Evolutionary conservation across 805 yeast species (phyloP).

Genomic region (Saturnispora sekii): DNA sequence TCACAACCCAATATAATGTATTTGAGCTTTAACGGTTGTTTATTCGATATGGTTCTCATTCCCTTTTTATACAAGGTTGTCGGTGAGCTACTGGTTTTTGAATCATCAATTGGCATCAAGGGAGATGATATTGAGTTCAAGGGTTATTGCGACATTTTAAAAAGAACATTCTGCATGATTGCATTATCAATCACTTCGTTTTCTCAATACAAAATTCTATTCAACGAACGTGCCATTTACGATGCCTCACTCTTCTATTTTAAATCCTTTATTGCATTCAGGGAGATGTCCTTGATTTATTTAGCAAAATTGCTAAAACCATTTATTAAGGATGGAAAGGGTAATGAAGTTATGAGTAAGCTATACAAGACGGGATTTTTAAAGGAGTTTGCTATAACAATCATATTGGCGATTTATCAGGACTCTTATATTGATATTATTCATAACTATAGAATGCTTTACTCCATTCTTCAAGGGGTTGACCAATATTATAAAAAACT

Average conservation of each 20-base stretch:
- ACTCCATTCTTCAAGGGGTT: constrained; percentile 19
- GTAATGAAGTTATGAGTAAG: constrained; percentile 11
- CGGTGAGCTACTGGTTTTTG: constrained; percentile 18
- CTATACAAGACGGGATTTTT: constrained; percentile 18
- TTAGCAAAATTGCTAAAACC: constrained; percentile 16
- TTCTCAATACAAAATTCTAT: constrained; percentile 18
- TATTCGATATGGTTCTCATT: constrained; percentile 18
- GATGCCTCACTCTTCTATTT: constrained; percentile 19
- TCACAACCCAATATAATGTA: constrained; percentile 14
- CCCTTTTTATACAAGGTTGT: constrained; percentile 20
- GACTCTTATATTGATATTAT: constrained; percentile 24
- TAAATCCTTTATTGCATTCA: constrained; percentile 18
- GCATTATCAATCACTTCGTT: constrained; percentile 21
- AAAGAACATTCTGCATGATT: constrained; percentile 20
- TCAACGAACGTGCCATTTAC: constrained; percentile 21
- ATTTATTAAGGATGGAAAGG: constrained; percentile 8
- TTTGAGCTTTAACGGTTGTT: constrained; percentile 17
- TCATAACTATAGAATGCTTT: constrained; percentile 20
- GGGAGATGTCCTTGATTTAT: constrained; percentile 20
- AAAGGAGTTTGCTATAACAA: constrained; percentile 19
- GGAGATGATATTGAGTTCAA: constrained; percentile 12
- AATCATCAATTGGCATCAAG: constrained; percentile 10
- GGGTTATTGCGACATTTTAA: constrained; percentile 15
- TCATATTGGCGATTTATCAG: constrained; percentile 22
- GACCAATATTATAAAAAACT: constrained; percentile 12